phyloP scores from a whole-genome alignment of 1,139 yeast species.

The Citeromyces hawaiiensis region DNA sequence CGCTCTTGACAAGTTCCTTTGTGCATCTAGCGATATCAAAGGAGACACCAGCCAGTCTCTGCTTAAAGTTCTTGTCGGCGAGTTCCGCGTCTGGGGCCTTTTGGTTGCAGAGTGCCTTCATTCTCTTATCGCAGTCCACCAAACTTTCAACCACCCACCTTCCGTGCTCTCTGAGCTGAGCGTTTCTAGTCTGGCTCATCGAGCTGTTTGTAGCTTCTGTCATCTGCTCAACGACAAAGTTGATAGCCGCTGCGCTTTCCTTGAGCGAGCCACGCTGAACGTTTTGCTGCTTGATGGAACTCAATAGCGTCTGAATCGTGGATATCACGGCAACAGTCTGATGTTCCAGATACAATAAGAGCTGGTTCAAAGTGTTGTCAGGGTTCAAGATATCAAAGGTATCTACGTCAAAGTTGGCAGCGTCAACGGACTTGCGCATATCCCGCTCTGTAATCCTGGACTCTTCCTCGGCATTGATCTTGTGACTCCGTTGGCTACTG shows the following conservation, averaged over 20 bases:
- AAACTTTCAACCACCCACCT: constrained; percentile 80
- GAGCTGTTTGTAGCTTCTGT: constrained; percentile 81
- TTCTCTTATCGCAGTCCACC: constrained; percentile 74
- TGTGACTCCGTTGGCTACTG: constrained; percentile 2
- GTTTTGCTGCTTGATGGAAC: constrained; percentile 64
- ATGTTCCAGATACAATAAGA: constrained; percentile 78
- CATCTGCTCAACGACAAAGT: constrained; percentile 72
- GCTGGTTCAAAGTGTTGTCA: constrained; percentile 76
- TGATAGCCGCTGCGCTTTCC: constrained; percentile 60
- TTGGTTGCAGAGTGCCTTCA: constrained; percentile 48
- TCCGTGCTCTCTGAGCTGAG: constrained; percentile 79
- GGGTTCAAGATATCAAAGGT: constrained; percentile 76
- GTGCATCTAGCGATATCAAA: constrained; percentile 95
- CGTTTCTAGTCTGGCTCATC: constrained; percentile 79
- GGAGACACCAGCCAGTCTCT: constrained; percentile 88
- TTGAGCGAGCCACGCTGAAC: constrained; percentile 68
- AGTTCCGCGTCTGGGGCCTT: constrained; percentile 38
- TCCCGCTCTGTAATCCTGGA: constrained; percentile 4
- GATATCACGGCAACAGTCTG: constrained; percentile 89
- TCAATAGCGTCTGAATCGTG: constrained; percentile 72
- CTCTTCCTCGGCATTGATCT: constrained; percentile 4
- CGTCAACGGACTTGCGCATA: constrained; percentile 8
- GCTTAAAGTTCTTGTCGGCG: constrained; percentile 85
- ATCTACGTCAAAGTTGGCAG: constrained; percentile 43
- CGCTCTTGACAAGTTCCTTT: constrained; percentile 88